Evolutionary conservation across 1,284 basidiomycete genomes (phyloP).

Genomic region (Ganoderma boninense): DNA sequence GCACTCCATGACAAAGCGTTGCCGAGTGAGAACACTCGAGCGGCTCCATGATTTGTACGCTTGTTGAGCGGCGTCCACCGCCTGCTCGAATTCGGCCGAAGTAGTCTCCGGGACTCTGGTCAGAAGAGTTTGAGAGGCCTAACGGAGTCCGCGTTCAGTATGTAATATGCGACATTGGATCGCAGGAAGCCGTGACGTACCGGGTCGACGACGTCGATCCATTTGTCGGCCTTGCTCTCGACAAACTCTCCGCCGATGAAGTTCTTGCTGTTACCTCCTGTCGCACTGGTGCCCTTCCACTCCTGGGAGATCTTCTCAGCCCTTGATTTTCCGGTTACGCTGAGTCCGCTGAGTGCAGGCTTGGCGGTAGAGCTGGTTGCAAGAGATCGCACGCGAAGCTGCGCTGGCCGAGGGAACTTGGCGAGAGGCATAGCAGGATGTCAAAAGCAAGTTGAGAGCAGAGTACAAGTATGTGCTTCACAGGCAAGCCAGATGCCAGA

Average conservation of each 20-base stretch:
- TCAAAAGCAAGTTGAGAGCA: not conserved
- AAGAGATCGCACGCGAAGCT: conserved; percentile 29
- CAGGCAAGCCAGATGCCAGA: conserved; percentile 4
- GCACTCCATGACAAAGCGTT: conserved; percentile 90
- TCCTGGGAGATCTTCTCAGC: conserved; percentile 73
- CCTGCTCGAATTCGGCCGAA: conserved; percentile 81
- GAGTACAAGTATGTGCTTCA: not conserved
- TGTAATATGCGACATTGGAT: not conserved
- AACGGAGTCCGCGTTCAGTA: conserved; percentile 7
- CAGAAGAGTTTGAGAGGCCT: conserved; percentile 91
- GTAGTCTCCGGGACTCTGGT: conserved; percentile 93
- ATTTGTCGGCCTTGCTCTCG: conserved; percentile 80
- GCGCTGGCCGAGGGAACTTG: conserved; percentile 31
- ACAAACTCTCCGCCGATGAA: conserved; percentile 90
- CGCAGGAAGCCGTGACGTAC: conserved; percentile 50
- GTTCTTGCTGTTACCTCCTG: conserved; percentile 88
- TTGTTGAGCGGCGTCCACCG: conserved; percentile 86
- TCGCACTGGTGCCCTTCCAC: conserved; percentile 88
- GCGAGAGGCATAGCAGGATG: conserved; percentile 27
- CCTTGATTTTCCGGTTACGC: conserved; percentile 58
- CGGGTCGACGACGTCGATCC: conserved; percentile 90
- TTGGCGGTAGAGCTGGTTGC: conserved; percentile 25
- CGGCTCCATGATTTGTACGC: conserved; percentile 93
- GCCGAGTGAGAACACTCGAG: conserved; percentile 87
- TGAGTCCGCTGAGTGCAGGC: conserved; percentile 49